A percentile compares a stretch with the other conserved stretches of the same genome.
Conservation (phyloP, 1,284 basidiomycete species). For the Ustilago tritici region DNA sequence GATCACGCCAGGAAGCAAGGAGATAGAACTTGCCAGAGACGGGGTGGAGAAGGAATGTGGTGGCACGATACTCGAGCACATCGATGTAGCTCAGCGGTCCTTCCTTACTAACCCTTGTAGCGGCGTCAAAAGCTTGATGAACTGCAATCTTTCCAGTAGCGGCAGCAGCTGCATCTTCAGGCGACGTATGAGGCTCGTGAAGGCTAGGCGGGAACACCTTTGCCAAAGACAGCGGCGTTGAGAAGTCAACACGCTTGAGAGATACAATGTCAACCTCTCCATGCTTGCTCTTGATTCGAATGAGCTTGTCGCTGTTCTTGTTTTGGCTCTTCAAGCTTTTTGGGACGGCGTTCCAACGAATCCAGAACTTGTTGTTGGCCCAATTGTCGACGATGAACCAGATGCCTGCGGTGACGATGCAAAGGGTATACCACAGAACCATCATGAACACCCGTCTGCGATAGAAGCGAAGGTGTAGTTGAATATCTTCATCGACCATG, state of each 20-base stretch:
- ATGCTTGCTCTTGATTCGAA: conserved; percentile 50
- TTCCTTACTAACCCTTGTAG: background rate
- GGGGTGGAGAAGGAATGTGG: conserved; percentile 44
- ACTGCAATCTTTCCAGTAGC: background rate
- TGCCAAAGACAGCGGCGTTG: conserved; percentile 13
- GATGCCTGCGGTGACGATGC: conserved; percentile 50
- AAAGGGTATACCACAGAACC: conserved; percentile 42
- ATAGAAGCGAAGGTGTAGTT: conserved; percentile 49
- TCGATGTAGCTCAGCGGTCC: conserved; percentile 20
- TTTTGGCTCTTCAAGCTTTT: conserved; percentile 2
- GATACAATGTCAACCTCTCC: conserved; percentile 42
- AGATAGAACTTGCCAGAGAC: conserved; percentile 40
- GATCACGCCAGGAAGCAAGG: conserved; percentile 42
- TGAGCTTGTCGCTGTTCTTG: conserved; percentile 27
- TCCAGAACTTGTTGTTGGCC: conserved; percentile 49
- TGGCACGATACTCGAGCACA: conserved; percentile 44
- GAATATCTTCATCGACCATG: conserved; percentile 47
- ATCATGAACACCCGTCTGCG: conserved; percentile 22
- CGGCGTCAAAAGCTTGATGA: background rate
- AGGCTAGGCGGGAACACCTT: conserved; percentile 33
- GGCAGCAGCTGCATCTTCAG: conserved; percentile 26
- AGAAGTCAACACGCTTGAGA: conserved; percentile 37
- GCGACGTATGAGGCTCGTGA: conserved; percentile 15
- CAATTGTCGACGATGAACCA: conserved; percentile 43
- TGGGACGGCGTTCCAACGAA: conserved; percentile 36